phyloP scores from a whole-genome alignment of 176 grass and related monocot species.

The Alopecurus myosuroides region DNA sequence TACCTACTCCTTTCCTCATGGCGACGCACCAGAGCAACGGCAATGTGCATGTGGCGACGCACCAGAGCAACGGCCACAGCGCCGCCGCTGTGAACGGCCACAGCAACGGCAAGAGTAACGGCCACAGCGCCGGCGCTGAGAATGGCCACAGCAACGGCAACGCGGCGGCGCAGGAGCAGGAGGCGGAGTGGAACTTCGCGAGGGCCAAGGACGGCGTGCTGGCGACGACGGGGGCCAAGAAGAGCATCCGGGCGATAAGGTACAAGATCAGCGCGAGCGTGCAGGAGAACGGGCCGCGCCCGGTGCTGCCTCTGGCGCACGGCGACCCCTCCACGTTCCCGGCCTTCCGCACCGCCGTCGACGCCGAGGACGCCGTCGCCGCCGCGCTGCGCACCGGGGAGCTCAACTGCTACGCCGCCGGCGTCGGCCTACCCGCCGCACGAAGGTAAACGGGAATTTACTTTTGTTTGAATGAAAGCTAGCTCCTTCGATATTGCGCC shows the following conservation, averaged over 20 bases:
- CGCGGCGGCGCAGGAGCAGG: not conserved
- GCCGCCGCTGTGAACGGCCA: not conserved
- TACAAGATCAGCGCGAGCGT: constrained; percentile 49
- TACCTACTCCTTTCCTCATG: not conserved
- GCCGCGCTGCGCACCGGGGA: constrained; percentile 34
- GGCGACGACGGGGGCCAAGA: constrained; percentile 1
- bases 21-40: not conserved
- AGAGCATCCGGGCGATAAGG: constrained; percentile 51
- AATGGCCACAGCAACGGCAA: not conserved
- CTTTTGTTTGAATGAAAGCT: too few relatives aligned
- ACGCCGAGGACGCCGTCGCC: constrained; percentile 52
- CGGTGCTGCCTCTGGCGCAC: constrained; percentile 46
- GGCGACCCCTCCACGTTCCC: constrained; percentile 57
- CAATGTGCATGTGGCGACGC: not conserved
- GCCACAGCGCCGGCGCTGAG: not conserved
- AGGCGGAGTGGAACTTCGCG: constrained; percentile 20
- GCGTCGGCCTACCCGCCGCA: constrained; percentile 39
- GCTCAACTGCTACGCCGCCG: constrained; percentile 54
- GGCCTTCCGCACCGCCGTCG: constrained; percentile 36
- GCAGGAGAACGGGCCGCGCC: constrained; percentile 28
- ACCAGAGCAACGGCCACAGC: not conserved
- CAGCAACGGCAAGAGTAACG: not conserved
- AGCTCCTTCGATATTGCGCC: too few relatives aligned
- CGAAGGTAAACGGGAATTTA: constrained; percentile 13
- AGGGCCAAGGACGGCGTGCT: constrained; percentile 7